Conservation (phyloP, 306 rosid genomes). For the Glycine soja region DNA sequence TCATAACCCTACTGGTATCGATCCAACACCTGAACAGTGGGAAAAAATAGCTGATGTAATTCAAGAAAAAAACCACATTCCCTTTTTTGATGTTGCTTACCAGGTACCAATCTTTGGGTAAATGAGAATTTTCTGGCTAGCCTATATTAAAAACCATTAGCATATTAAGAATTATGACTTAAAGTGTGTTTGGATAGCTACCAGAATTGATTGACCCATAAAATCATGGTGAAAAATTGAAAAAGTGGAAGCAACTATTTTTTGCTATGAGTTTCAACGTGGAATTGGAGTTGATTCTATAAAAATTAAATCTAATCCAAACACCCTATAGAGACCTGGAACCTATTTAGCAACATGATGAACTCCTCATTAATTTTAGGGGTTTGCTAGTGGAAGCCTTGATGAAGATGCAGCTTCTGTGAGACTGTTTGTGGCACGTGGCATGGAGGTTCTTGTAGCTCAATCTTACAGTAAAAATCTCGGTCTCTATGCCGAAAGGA, state of each 20-base stretch:
- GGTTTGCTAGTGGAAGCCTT: constrained; percentile 99
- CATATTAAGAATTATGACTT: constrained; percentile 29
- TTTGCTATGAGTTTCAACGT: no score
- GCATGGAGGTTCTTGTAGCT: constrained; percentile 91
- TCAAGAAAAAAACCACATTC: constrained; percentile 81
- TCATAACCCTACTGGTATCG: constrained; percentile 98
- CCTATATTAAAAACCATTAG: neutral
- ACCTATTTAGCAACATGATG: constrained; percentile 17
- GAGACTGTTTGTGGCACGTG: constrained; percentile 88
- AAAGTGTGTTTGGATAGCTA: no score
- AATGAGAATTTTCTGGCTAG: constrained; percentile 23
- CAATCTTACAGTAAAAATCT: constrained; percentile 98
- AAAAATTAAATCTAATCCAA: no score
- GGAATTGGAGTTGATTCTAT: no score
- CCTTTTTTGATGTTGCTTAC: constrained; percentile 97
- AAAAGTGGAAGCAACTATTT: no score
- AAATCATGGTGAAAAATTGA: no score
- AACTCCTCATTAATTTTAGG: constrained; percentile 58
- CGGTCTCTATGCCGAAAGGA: constrained; percentile 98
- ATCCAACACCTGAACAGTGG: constrained; percentile 95
- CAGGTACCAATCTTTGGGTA: constrained; percentile 66
- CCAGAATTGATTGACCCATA: no score
- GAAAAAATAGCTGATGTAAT: constrained; percentile 90
- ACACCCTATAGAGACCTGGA: constrained; percentile 9
- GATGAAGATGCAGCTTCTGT: constrained; percentile 90